phyloP scores from a whole-genome alignment of 2,329 filamentous ascomycete species.

The Cadophora sp. region DNA sequence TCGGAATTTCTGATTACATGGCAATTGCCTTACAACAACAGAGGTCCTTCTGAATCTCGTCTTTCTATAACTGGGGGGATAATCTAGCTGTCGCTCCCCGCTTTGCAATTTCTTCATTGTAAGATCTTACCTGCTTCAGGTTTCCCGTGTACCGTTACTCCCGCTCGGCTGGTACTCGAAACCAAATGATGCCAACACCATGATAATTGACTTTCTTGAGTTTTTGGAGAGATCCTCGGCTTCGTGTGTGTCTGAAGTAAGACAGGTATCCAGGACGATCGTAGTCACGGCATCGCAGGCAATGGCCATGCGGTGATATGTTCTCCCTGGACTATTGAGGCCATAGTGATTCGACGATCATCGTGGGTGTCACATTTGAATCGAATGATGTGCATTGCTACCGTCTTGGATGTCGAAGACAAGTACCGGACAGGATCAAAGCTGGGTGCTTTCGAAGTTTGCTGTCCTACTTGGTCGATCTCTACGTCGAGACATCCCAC shows the following conservation, averaged over 20 bases:
- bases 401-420: background rate
- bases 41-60: background rate
- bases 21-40: background rate
- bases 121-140: background rate
- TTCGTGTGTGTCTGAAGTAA: background rate
- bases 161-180: background rate
- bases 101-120: background rate
- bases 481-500: too few relatives aligned
- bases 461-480: too few relatives aligned
- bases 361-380: background rate
- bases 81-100: background rate
- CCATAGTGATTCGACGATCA: background rate
- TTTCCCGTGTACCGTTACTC: background rate
- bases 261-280: too few relatives aligned
- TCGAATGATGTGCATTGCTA: background rate
- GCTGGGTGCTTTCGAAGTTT: too few relatives aligned
- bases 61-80: background rate
- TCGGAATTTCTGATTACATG: background rate
- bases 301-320: background rate
- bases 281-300: too few relatives aligned
- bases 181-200: slow-evolving; percentile 2
- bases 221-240: background rate
- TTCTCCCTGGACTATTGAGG: background rate
- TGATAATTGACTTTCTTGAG: background rate
- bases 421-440: too few relatives aligned